Evolutionary conservation across 2,329 filamentous ascomycete genomes (phyloP), one percentile per base, ranked within the genome.

Genomic region (Monosporascus sp.): DNA sequence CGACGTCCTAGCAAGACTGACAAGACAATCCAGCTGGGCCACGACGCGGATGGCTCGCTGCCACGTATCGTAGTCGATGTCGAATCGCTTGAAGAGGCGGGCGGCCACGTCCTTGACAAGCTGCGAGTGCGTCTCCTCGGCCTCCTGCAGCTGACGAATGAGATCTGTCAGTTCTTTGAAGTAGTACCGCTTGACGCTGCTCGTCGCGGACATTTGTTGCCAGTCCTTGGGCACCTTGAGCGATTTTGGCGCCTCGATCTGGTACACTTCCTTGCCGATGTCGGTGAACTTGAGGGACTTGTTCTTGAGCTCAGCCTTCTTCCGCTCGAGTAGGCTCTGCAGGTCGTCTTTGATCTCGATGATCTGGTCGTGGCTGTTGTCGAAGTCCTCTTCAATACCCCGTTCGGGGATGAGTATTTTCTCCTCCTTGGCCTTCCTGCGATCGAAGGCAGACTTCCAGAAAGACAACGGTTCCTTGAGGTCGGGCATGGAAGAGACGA

Each of bases 161-260:
- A 97, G 81, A 27, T 81, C 78, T 15, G 88, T 88, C 15, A 97
- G 79, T 64, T 96, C 88, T 1, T 85, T 81, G 61, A 92, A 96
- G 74, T 97, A 99, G 75, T 93, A 99, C 1, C 94, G 87, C 72
- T 96, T 97, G 65, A 95, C 89, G 52, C 86, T 84, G 57, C 88
- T 83, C 0, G 94, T 97, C 0, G 92, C 88, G 5, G 94, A 97
- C 91, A 97, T 97, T 66, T 97, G 93, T 57, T 91, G 86, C 92
- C 94, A 99, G 62, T 77, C 83, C 59, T 88, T 88, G 0, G 94
- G 94, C 2, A 99, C 84, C 70, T 95, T 96, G 65, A 89, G 76
- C 1, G 75, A 74, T 70, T 94, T 96, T 0, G 94, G 93, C 0
- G 90, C 87, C 68, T 99, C 94, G 11, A 99, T 79, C 71, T 99